phyloP scores from a whole-genome alignment of 2,329 filamentous ascomycete species.

The Achaetomium macrosporum region DNA sequence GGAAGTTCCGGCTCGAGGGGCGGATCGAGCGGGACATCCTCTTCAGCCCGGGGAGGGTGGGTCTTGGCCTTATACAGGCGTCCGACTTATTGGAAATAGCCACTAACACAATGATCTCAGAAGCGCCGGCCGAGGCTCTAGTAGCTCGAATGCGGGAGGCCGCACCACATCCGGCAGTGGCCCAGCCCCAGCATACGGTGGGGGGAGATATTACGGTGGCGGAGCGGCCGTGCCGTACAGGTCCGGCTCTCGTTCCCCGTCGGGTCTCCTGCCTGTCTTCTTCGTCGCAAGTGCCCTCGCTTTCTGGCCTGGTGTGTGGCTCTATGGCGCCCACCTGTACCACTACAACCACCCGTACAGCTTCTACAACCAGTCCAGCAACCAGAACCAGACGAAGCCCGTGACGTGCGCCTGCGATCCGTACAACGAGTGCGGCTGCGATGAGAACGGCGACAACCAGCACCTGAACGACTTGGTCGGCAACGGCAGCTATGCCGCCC shows the following conservation, averaged over 20 bases:
- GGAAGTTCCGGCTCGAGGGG: neutral
- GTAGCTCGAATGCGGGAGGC: slow-evolving; percentile 37
- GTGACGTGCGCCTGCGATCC: slow-evolving; percentile 57
- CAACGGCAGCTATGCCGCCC: slow-evolving; percentile 51
- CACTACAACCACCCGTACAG: slow-evolving; percentile 47
- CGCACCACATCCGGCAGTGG: slow-evolving; percentile 54
- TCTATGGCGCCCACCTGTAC: slow-evolving; percentile 56
- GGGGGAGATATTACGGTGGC: slow-evolving; percentile 60
- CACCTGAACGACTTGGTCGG: slow-evolving; percentile 61
- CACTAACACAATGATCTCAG: slow-evolving; percentile 14
- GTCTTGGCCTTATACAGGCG: neutral
- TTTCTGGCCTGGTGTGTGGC: slow-evolving; percentile 61
- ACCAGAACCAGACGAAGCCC: slow-evolving; percentile 52
- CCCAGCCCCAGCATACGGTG: slow-evolving; percentile 50
- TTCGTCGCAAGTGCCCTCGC: slow-evolving; percentile 42
- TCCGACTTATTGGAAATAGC: neutral
- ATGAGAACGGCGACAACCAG: slow-evolving; percentile 47
- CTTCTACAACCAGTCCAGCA: slow-evolving; percentile 46
- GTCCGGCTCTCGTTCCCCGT: slow-evolving; percentile 45
- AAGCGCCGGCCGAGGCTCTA: slow-evolving; percentile 21
- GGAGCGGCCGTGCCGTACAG: slow-evolving; percentile 57
- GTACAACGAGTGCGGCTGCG: slow-evolving; percentile 57
- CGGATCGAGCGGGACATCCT: neutral
- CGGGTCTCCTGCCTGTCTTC: slow-evolving; percentile 47
- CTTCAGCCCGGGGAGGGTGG: slow-evolving; percentile 5